A percentile compares a stretch with the other conserved stretches of the same genome.
phyloP scores from a whole-genome alignment of 2,329 filamentous ascomycete genomes.

The Sclerotinia spermophila region DNA sequence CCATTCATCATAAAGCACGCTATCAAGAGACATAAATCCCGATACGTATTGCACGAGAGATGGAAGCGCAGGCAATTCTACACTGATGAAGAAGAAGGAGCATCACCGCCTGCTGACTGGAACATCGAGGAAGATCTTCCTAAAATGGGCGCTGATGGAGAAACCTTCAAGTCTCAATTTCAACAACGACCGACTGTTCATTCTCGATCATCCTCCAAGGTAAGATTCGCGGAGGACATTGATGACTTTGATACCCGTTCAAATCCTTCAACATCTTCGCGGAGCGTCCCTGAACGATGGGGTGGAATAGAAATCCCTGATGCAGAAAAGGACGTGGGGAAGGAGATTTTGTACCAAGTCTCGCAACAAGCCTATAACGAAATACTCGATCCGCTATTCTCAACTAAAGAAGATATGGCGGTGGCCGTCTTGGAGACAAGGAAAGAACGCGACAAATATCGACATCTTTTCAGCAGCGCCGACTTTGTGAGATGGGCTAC shows the following conservation, averaged over 20 bases:
- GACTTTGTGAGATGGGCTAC: slow-evolving; percentile 38
- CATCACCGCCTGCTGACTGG: slow-evolving; percentile 60
- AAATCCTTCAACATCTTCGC: slow-evolving; percentile 69
- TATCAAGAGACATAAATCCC: slow-evolving; percentile 27
- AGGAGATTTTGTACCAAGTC: slow-evolving; percentile 80
- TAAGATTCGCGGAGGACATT: slow-evolving; percentile 69
- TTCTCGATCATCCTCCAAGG: slow-evolving; percentile 74
- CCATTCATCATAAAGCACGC: slow-evolving; percentile 31
- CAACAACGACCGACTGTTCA: slow-evolving; percentile 46
- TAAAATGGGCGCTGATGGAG: slow-evolving; percentile 32
- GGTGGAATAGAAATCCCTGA: slow-evolving; percentile 75
- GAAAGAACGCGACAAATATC: slow-evolving; percentile 55
- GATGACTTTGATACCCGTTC: slow-evolving; percentile 68
- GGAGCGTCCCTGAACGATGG: slow-evolving; percentile 70
- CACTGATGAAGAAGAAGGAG: slow-evolving; percentile 79
- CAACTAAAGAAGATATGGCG: slow-evolving; percentile 71
- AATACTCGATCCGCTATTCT: slow-evolving; percentile 82
- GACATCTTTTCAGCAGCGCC: slow-evolving; percentile 46
- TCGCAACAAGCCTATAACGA: slow-evolving; percentile 93
- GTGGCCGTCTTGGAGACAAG: slow-evolving; percentile 63
- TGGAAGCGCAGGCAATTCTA: slow-evolving; percentile 80
- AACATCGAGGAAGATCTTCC: slow-evolving; percentile 55
- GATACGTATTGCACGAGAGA: slow-evolving; percentile 55
- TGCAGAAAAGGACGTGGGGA: slow-evolving; percentile 71
- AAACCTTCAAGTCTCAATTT: slow-evolving; percentile 44